phyloP scores from a whole-genome alignment of 2,329 filamentous ascomycete genomes.

The Salinomyces thailandicus region DNA sequence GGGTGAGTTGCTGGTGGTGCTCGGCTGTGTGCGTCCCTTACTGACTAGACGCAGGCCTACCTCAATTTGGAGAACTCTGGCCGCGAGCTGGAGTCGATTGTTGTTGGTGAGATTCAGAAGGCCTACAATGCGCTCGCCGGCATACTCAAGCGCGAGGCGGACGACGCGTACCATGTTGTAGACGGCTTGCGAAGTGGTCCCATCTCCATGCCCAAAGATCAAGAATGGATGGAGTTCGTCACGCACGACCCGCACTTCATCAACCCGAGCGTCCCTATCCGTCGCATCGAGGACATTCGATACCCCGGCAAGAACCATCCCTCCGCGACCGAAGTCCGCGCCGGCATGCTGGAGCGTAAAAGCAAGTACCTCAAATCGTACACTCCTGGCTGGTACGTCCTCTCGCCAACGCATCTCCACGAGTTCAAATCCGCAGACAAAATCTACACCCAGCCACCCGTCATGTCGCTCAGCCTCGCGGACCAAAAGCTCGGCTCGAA shows the following conservation, averaged over 20 bases:
- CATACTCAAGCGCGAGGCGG: slow-evolving; percentile 83
- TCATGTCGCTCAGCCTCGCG: slow-evolving; percentile 91
- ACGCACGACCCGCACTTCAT: slow-evolving; percentile 74
- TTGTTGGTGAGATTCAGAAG: slow-evolving; percentile 95
- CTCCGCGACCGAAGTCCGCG: slow-evolving; percentile 71
- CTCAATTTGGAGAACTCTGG: slow-evolving; percentile 90
- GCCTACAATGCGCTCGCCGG: slow-evolving; percentile 89
- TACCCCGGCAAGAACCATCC: slow-evolving; percentile 87
- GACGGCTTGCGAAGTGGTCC: slow-evolving; percentile 76
- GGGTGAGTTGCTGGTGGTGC: slow-evolving; percentile 44
- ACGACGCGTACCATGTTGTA: slow-evolving; percentile 64
- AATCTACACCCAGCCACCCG: slow-evolving; percentile 65
- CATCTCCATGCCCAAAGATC: slow-evolving; percentile 85
- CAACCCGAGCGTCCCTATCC: slow-evolving; percentile 68
- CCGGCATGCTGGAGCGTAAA: slow-evolving; percentile 89
- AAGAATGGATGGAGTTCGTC: slow-evolving; percentile 81
- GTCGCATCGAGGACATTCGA: slow-evolving; percentile 69
- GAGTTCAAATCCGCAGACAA: slow-evolving; percentile 99
- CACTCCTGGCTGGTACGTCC: slow-evolving; percentile 90
- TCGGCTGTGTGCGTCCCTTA: background rate
- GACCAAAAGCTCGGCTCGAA: slow-evolving; percentile 94
- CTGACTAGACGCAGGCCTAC: slow-evolving; percentile 55
- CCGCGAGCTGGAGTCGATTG: slow-evolving; percentile 87
- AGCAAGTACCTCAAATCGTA: slow-evolving; percentile 98
- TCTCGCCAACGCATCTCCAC: slow-evolving; percentile 92